These are phyloP conservation scores for Colletotrichum sublineola DNA, from an alignment of 2,329 filamentous ascomycete species.

Conservation along the genomic window DNA sequence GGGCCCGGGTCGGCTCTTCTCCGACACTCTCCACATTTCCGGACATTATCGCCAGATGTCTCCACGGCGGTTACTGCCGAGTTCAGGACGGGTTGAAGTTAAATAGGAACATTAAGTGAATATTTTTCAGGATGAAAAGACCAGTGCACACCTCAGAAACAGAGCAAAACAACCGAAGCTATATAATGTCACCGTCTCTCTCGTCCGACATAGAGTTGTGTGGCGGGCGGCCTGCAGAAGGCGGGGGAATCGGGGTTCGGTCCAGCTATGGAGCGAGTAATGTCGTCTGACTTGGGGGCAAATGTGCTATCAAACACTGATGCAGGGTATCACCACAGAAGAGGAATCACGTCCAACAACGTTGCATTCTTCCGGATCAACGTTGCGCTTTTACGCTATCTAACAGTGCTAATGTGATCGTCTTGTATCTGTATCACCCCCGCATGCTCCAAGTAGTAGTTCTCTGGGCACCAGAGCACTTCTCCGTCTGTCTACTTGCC, in stretches of 20 bases:
- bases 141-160: not conserved
- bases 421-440: slow-evolving; percentile 31
- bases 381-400: slow-evolving; percentile 30
- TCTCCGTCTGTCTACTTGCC: slow-evolving; percentile 20
- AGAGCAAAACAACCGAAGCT: not conserved
- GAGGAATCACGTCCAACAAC: slow-evolving; percentile 22
- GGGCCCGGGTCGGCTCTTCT: slow-evolving; percentile 20
- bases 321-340: slow-evolving; percentile 14
- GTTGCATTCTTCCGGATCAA: slow-evolving; percentile 32
- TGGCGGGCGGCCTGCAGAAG: slow-evolving; percentile 22
- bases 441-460: slow-evolving; percentile 6
- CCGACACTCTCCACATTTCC: slow-evolving; percentile 35
- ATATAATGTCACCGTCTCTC: slow-evolving; percentile 24
- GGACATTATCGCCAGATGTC: slow-evolving; percentile 27
- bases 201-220: slow-evolving; percentile 26
- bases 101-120: not conserved
- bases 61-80: slow-evolving; percentile 1
- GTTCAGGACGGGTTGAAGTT: not conserved
- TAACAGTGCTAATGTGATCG: slow-evolving; percentile 22
- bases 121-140: not conserved
- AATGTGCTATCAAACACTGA: not conserved
- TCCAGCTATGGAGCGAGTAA: slow-evolving; percentile 34
- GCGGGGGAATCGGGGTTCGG: slow-evolving; percentile 36
- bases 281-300: slow-evolving; percentile 6
- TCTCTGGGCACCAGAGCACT: not conserved